Evolutionary conservation across 257 asterid genomes (phyloP).

Genomic region (Ligustrum vulgare): DNA sequence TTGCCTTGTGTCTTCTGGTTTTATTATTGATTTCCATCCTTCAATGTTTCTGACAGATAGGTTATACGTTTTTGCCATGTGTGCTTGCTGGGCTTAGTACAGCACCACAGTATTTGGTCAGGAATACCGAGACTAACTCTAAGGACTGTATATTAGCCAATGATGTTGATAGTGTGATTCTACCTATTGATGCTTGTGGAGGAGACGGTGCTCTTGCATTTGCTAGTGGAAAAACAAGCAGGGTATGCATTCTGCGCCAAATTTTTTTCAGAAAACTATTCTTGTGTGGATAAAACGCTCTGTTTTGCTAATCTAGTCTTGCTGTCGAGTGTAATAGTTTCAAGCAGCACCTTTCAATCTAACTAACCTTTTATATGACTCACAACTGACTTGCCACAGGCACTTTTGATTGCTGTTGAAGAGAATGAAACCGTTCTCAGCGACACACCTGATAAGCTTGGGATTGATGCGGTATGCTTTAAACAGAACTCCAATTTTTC

Average conservation of each 20-base stretch:
- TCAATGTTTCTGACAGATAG: conserved; percentile 50
- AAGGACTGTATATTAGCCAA: no score
- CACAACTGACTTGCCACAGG: conserved; percentile 44
- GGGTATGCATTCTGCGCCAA: conserved; percentile 39
- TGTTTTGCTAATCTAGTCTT: no score
- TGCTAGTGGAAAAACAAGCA: conserved; percentile 41
- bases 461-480: conserved; percentile 63
- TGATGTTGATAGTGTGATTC: conserved; percentile 55
- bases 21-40: background rate
- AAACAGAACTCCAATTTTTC: background rate
- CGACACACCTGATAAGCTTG: conserved; percentile 78
- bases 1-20: conserved; percentile 3
- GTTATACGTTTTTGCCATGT: conserved; percentile 96
- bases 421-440: conserved; percentile 49
- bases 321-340: conserved; percentile 5
- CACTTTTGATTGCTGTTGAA: conserved; percentile 77
- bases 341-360: background rate
- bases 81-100: conserved; percentile 86
- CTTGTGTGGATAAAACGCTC: background rate
- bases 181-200: conserved; percentile 81
- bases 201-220: conserved; percentile 90
- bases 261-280: background rate
- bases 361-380: conserved; percentile 1
- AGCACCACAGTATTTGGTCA: conserved; percentile 68
- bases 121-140: no score